Conservation (phyloP, 768 basidiomycete genomes). For the Hericium coralloides region DNA sequence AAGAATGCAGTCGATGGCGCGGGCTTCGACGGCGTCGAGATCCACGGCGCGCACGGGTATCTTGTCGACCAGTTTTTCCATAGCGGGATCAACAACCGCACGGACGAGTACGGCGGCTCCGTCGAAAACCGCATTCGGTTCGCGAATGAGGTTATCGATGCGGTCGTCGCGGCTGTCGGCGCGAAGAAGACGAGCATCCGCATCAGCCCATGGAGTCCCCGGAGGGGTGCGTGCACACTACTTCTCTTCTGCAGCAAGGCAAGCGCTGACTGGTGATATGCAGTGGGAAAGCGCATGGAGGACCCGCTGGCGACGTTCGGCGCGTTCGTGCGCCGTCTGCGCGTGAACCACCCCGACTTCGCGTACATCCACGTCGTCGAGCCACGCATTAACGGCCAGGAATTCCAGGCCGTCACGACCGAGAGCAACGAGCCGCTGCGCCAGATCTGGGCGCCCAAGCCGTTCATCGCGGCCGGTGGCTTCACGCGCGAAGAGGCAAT, state of each 20-base stretch:
- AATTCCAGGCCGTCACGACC: not conserved
- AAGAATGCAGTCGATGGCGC: conserved; percentile 27
- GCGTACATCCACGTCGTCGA: conserved; percentile 1
- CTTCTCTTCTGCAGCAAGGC: not conserved
- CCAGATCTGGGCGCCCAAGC: conserved; percentile 34
- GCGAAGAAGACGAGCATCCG: conserved; percentile 27
- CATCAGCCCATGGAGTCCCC: conserved; percentile 20
- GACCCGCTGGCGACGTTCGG: not conserved
- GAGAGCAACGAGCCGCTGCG: conserved; percentile 35
- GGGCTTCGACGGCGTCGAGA: conserved; percentile 23
- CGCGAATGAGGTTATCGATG: conserved; percentile 28
- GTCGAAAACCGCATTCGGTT: conserved; percentile 38
- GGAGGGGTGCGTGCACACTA: not conserved
- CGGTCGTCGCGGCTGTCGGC: conserved; percentile 27
- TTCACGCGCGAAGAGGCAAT: conserved; percentile 34
- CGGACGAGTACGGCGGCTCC: conserved; percentile 37
- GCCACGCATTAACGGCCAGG: not conserved
- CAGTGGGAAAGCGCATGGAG: not conserved
- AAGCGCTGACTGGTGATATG: not conserved
- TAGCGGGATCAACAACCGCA: conserved; percentile 28
- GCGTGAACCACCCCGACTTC: not conserved
- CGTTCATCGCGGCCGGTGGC: conserved; percentile 35
- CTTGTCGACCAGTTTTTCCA: conserved; percentile 31
- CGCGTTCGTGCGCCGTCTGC: not conserved
- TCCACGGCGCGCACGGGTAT: conserved; percentile 24